Percentiles rank a stretch among this genome's conserved stretches.
Evolutionary conservation across 2,329 filamentous ascomycete species (phyloP).

Genomic region (Fonsecaea multimorphosa): DNA sequence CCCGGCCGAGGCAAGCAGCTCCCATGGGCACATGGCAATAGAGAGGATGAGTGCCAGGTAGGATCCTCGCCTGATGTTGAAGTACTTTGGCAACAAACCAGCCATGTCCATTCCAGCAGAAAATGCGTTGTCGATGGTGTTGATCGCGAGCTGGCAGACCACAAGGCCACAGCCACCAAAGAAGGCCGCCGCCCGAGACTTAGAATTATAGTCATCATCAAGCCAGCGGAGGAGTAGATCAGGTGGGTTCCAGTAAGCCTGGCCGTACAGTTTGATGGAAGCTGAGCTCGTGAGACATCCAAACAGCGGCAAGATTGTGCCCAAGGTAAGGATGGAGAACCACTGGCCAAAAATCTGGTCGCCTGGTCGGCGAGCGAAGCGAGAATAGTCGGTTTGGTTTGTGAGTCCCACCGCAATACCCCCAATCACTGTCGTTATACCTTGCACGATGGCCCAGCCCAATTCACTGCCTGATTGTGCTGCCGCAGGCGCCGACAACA

Average conservation of each 20-base stretch:
- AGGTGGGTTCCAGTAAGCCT: constrained; percentile 53
- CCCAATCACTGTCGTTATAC: constrained; percentile 44
- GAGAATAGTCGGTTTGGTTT: constrained; percentile 45
- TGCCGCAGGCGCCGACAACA: constrained; percentile 37
- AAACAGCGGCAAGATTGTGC: constrained; percentile 48
- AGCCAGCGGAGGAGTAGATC: constrained; percentile 50
- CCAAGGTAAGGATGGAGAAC: constrained; percentile 49
- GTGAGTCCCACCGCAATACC: constrained; percentile 43
- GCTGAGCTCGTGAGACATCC: constrained; percentile 47
- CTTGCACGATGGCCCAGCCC: constrained; percentile 34
- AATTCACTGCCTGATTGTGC: constrained; percentile 32
- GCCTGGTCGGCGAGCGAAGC: constrained; percentile 49
- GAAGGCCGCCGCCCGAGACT: constrained; percentile 53
- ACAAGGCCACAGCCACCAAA: constrained; percentile 56
- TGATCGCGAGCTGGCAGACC: constrained; percentile 54
- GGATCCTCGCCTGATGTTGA: constrained; percentile 63
- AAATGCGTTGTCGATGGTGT: constrained; percentile 57
- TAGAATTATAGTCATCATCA: constrained; percentile 43
- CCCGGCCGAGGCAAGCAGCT: constrained; percentile 55
- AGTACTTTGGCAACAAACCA: constrained; percentile 58
- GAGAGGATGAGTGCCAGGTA: constrained; percentile 53
- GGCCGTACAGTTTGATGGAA: constrained; percentile 44
- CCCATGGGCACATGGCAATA: constrained; percentile 59
- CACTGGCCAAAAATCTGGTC: constrained; percentile 52
- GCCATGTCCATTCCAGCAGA: constrained; percentile 62